Evolutionary conservation across 495 filamentous ascomycete species (phyloP).

Genomic region (Penicillium nucicola): DNA sequence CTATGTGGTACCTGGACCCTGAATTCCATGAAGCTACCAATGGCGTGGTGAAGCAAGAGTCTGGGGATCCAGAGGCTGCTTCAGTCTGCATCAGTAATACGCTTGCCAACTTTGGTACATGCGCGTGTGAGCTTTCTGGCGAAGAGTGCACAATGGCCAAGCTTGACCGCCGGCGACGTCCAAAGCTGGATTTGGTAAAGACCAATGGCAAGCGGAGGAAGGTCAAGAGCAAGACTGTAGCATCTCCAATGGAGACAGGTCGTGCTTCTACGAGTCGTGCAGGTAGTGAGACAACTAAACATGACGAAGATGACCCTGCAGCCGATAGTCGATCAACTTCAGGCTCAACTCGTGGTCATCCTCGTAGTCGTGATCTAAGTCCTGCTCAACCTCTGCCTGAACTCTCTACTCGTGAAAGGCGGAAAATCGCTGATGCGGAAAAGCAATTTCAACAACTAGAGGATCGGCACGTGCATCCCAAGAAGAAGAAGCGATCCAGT

Average conservation of each 20-base stretch:
- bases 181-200: conserved; percentile 36
- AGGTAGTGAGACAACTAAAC: conserved; percentile 65
- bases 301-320: conserved; percentile 49
- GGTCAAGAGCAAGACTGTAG: conserved; percentile 53
- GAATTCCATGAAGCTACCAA: conserved; percentile 44
- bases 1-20: conserved; percentile 62
- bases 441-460: conserved; percentile 64
- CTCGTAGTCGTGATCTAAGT: conserved; percentile 78
- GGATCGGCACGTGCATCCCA: conserved; percentile 36
- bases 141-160: conserved; percentile 65
- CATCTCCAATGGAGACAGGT: conserved; percentile 67
- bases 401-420: conserved; percentile 80
- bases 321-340: conserved; percentile 64
- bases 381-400: conserved; percentile 58
- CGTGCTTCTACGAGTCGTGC: conserved; percentile 74
- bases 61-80: conserved; percentile 43
- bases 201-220: conserved; percentile 54
- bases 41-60: conserved; percentile 46
- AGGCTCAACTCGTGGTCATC: conserved; percentile 69
- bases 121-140: conserved; percentile 66
- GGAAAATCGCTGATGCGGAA: conserved; percentile 82
- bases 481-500: conserved; percentile 48
- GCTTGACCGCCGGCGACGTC: conserved; percentile 65
- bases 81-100: conserved; percentile 65
- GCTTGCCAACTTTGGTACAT: conserved; percentile 82